phyloP scores from a whole-genome alignment of 257 asterid genomes.

The Solanum piurae region DNA sequence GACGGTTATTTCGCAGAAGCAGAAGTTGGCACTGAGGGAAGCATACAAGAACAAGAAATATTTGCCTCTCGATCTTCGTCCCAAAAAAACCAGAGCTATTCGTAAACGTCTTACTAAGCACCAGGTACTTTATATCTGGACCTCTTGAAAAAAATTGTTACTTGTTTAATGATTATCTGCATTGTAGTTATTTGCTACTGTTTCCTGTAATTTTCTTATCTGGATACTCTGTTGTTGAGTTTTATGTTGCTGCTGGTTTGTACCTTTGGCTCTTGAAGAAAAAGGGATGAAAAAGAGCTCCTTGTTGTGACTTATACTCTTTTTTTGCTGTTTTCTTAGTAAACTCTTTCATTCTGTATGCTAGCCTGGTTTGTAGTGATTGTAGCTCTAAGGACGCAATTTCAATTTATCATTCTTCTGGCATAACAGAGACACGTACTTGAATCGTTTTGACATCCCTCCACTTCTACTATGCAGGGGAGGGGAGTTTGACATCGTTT shows the following conservation, averaged over 20 bases:
- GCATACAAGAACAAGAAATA: background rate
- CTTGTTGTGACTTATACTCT: background rate
- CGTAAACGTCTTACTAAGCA: background rate
- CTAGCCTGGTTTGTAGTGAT: background rate
- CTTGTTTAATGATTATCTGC: background rate
- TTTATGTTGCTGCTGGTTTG: background rate
- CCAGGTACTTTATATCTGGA: background rate
- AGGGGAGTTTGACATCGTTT: too few relatives aligned
- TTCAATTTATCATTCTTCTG: background rate
- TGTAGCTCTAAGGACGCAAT: background rate
- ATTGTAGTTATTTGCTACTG: background rate
- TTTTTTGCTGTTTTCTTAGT: background rate
- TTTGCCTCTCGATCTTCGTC: background rate
- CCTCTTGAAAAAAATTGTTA: background rate
- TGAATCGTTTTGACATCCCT: background rate
- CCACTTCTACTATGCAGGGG: too few relatives aligned
- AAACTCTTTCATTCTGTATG: background rate
- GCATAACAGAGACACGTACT: background rate
- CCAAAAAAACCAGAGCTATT: background rate
- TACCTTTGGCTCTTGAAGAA: background rate
- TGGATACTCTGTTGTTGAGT: background rate
- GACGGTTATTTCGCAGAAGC: background rate
- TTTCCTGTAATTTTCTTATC: background rate
- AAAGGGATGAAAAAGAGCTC: background rate
- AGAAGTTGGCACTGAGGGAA: background rate